phyloP scores from a whole-genome alignment of 345 rosid species.

The Salix udensis region DNA sequence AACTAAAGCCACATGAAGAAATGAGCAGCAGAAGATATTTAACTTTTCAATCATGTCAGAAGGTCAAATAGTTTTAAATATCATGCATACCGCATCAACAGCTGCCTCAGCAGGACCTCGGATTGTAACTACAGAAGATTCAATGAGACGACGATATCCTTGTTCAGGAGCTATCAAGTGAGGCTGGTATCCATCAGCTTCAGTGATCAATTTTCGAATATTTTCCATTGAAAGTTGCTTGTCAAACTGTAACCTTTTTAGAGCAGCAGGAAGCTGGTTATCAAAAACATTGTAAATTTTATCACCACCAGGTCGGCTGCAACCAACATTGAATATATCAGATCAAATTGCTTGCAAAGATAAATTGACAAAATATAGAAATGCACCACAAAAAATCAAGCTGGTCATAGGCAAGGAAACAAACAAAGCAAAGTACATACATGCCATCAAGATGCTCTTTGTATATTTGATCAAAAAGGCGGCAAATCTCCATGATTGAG shows the following conservation, averaged over 20 bases:
- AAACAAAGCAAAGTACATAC: constrained; percentile 37
- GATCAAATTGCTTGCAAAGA: background rate
- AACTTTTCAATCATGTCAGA: background rate
- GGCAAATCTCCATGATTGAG: constrained; percentile 96
- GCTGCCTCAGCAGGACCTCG: constrained; percentile 99
- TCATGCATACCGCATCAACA: constrained; percentile 85
- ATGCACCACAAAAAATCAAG: background rate
- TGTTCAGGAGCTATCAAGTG: constrained; percentile 99
- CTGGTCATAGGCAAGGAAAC: background rate
- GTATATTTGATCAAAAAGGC: constrained; percentile 87
- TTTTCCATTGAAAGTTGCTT: constrained; percentile 98
- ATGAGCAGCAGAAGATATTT: background rate
- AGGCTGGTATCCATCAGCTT: constrained; percentile 99
- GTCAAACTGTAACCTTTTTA: constrained; percentile 96
- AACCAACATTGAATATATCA: constrained; percentile 10
- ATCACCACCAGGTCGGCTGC: constrained; percentile 97
- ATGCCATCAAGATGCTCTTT: constrained; percentile 98
- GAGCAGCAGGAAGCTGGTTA: constrained; percentile 98
- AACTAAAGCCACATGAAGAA: background rate
- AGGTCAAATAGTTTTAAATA: background rate
- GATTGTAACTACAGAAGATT: constrained; percentile 76
- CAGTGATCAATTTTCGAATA: constrained; percentile 90
- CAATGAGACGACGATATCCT: constrained; percentile 98
- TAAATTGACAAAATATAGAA: background rate
- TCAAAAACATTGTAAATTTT: constrained; percentile 90